These are phyloP conservation scores for Septoria petroselini DNA, from an alignment of 2,329 filamentous ascomycete genomes.

Conservation along the genomic window DNA sequence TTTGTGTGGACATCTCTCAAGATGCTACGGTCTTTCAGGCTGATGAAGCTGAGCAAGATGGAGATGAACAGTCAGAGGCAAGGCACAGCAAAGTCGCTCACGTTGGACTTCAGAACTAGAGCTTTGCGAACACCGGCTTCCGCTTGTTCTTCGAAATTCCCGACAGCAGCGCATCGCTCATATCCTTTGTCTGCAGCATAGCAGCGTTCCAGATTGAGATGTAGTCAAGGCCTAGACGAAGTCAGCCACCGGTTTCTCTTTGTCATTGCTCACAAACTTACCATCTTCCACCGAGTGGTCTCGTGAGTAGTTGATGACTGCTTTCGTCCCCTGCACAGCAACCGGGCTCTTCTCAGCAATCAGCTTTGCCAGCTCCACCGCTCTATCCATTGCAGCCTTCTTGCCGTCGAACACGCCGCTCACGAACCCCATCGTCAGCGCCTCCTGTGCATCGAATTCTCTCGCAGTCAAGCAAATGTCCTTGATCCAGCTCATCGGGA, in stretches of 20 bases:
- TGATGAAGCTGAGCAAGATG: no score
- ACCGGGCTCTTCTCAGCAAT: constrained; percentile 85
- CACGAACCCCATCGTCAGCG: constrained; percentile 66
- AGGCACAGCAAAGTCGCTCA: no score
- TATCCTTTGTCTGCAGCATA: constrained; percentile 29
- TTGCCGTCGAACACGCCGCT: constrained; percentile 63
- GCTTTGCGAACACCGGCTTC: constrained; percentile 28
- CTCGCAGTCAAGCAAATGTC: constrained; percentile 71
- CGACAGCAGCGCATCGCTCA: constrained; percentile 25
- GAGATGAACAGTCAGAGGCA: no score
- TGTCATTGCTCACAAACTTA: constrained; percentile 48
- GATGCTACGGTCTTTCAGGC: no score
- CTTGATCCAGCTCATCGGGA: constrained; percentile 71
- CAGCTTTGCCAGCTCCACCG: constrained; percentile 59
- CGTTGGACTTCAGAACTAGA: no score
- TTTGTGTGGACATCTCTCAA: no score
- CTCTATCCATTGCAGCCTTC: constrained; percentile 57
- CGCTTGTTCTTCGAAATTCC: constrained; percentile 24
- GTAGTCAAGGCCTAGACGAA: constrained; percentile 23
- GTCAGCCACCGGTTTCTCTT: constrained; percentile 52
- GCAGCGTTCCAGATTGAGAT: constrained; percentile 29
- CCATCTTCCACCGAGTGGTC: constrained; percentile 70
- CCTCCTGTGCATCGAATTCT: constrained; percentile 66
- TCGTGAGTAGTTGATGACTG: constrained; percentile 75
- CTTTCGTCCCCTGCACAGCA: constrained; percentile 82